phyloP scores from a whole-genome alignment of 306 rosid genomes.

The Morella rubra region DNA sequence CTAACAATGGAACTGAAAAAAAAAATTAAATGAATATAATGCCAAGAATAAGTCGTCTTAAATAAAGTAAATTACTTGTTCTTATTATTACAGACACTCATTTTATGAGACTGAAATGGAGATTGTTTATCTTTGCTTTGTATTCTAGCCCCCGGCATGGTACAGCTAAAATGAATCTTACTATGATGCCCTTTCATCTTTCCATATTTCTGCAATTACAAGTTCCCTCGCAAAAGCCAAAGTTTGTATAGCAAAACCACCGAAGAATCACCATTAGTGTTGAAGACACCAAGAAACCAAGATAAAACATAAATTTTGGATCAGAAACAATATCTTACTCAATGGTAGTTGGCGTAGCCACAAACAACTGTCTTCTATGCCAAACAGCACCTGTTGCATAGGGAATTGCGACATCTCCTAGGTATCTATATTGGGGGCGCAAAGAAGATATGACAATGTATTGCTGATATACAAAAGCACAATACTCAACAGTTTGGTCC shows the following conservation, averaged over 20 bases:
- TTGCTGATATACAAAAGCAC: constrained; percentile 94
- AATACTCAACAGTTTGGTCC: constrained; percentile 96
- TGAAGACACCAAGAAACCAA: neutral
- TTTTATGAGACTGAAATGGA: neutral
- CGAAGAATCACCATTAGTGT: neutral
- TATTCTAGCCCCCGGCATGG: neutral
- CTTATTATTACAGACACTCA: neutral
- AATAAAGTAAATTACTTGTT: neutral
- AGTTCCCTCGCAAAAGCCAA: neutral
- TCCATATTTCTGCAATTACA: constrained; percentile 9
- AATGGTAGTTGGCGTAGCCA: constrained; percentile 91
- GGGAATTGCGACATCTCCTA: constrained; percentile 97
- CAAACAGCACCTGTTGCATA: constrained; percentile 90
- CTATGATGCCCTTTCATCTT: neutral
- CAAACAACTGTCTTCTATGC: constrained; percentile 95
- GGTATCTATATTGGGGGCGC: constrained; percentile 95
- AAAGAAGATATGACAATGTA: constrained; percentile 90
- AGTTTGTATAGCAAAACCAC: neutral
- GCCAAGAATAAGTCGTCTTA: neutral
- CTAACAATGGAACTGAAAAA: neutral
- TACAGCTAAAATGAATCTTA: neutral
- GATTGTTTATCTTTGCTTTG: neutral
- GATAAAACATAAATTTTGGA: constrained; percentile 11
- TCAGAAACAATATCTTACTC: constrained; percentile 59
- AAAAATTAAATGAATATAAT: neutral